These are phyloP conservation scores for Verticillium nonalfalfae DNA, from an alignment of 2,329 filamentous ascomycete genomes.

Conservation along the genomic window DNA sequence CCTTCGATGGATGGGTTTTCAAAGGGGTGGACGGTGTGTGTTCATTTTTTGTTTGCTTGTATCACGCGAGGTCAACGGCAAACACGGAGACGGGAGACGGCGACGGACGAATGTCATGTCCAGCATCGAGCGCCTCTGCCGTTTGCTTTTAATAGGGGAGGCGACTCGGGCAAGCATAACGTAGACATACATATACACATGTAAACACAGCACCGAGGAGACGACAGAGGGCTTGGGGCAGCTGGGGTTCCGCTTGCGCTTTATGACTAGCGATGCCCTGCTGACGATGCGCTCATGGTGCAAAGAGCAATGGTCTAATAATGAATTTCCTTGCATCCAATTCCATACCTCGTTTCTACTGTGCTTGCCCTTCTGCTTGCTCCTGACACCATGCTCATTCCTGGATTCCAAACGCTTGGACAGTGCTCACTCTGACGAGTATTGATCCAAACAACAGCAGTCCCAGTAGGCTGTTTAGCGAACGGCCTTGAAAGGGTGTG, in stretches of 20 bases:
- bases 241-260: background rate
- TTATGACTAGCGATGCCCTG: background rate
- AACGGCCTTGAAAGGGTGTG: background rate
- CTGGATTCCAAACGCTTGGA: no score
- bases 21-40: background rate
- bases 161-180: background rate
- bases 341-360: background rate
- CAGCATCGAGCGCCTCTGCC: background rate
- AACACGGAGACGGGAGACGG: background rate
- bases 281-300: background rate
- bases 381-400: no score
- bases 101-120: background rate
- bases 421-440: background rate
- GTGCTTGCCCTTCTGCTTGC: no score
- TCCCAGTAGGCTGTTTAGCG: background rate
- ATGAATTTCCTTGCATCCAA: background rate
- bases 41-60: background rate
- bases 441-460: background rate
- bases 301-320: background rate
- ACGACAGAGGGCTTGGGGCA: background rate
- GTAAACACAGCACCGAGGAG: background rate
- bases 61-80: background rate
- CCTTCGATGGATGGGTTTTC: background rate
- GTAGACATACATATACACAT: background rate
- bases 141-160: background rate